These are phyloP conservation scores for Cytospora piceae DNA, from an alignment of 2,329 filamentous ascomycete genomes.

Conservation along the genomic window DNA sequence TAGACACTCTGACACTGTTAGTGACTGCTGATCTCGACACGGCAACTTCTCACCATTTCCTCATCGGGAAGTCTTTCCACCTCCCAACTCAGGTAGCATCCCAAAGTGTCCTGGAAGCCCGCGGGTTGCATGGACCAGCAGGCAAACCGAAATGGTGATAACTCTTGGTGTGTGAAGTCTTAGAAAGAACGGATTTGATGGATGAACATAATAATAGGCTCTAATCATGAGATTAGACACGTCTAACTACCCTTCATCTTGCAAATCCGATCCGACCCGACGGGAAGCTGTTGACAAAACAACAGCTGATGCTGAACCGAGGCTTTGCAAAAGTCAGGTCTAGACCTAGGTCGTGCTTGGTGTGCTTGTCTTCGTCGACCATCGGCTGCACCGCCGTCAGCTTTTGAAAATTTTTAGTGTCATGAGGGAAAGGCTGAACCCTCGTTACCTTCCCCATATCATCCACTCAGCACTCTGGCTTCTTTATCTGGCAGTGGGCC, in stretches of 20 bases:
- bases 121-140: slow-evolving; percentile 20
- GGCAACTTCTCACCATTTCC: neutral
- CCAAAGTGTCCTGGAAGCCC: neutral
- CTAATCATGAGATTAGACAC: slow-evolving; percentile 10
- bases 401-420: neutral
- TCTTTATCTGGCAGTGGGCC: neutral
- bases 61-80: slow-evolving; percentile 1
- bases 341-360: slow-evolving; percentile 1
- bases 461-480: neutral
- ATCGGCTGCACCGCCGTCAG: neutral
- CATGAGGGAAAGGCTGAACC: neutral
- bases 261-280: neutral
- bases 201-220: slow-evolving; percentile 8
- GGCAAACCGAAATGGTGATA: slow-evolving; percentile 17
- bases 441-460: neutral
- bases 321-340: neutral
- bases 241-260: neutral
- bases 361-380: neutral
- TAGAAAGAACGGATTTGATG: neutral
- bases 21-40: slow-evolving; percentile 1
- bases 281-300: neutral
- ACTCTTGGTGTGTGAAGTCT: slow-evolving; percentile 12
- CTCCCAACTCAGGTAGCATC: neutral
- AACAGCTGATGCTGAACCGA: neutral
- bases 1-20: slow-evolving; percentile 12